Evolutionary conservation across 352 stramenopile genomes (phyloP).

Genomic region (Nothophytophthora sp.): DNA sequence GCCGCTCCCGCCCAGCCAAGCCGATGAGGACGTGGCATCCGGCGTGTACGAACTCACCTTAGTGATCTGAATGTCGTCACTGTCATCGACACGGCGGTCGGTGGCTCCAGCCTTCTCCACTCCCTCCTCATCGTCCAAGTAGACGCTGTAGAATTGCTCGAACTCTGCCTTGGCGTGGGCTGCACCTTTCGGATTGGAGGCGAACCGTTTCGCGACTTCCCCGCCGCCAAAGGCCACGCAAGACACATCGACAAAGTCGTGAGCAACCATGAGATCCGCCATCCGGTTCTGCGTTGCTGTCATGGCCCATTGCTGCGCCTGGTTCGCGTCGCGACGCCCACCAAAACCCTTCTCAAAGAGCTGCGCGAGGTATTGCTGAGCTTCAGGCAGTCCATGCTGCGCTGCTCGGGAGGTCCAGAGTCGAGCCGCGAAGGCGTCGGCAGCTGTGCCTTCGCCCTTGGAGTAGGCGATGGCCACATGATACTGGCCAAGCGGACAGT

Average conservation of each 20-base stretch:
- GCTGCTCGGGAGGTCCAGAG: conserved; percentile 40
- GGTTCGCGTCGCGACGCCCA: conserved; percentile 18
- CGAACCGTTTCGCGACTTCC: conserved; percentile 9
- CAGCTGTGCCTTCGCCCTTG: conserved; percentile 22
- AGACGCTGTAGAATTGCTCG: conserved; percentile 20
- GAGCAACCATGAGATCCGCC: conserved; percentile 11
- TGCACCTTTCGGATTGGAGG: conserved; percentile 1
- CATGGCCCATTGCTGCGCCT: conserved; percentile 22
- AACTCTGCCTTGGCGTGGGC: conserved; percentile 22
- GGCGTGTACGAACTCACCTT: conserved; percentile 16
- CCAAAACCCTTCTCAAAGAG: conserved; percentile 27
- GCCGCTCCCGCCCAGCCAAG: conserved; percentile 2
- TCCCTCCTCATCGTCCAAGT: conserved; percentile 15
- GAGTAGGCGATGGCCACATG: conserved; percentile 33
- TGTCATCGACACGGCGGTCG: background rate
- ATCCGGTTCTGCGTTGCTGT: conserved; percentile 20
- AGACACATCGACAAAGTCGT: conserved; percentile 16
- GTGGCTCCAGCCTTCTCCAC: background rate
- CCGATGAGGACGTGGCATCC: conserved; percentile 9
- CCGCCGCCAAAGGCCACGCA: conserved; percentile 1
- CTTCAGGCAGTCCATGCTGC: conserved; percentile 31
- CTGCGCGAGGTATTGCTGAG: conserved; percentile 25
- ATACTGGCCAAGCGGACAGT: conserved; percentile 35
- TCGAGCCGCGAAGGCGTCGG: conserved; percentile 24
- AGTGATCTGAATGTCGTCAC: conserved; percentile 6